phyloP scores from a whole-genome alignment of 2,329 filamentous ascomycete species.

The Penicillium palitans region DNA sequence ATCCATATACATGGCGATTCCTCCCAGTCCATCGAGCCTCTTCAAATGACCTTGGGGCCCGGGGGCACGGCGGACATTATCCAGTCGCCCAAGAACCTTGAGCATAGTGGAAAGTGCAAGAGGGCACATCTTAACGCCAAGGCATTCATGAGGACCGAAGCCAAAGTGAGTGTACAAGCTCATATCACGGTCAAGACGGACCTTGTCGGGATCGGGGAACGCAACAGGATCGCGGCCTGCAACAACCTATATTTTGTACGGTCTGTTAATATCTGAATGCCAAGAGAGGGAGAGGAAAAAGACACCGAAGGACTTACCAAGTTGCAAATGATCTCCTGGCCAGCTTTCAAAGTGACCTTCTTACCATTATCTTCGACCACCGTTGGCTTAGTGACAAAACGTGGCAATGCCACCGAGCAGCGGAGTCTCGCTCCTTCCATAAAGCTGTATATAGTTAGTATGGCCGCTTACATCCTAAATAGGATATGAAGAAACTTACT shows the following conservation, averaged over 20 bases:
- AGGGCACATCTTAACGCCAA: slow-evolving; percentile 50
- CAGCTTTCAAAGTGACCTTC: slow-evolving; percentile 36
- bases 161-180: slow-evolving; percentile 66
- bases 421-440: slow-evolving; percentile 44
- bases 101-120: slow-evolving; percentile 42
- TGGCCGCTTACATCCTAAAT: background rate
- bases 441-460: slow-evolving; percentile 32
- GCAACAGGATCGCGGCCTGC: slow-evolving; percentile 39
- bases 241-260: slow-evolving; percentile 26
- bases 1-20: slow-evolving; percentile 47
- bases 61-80: slow-evolving; percentile 44
- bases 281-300: background rate
- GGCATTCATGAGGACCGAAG: slow-evolving; percentile 61
- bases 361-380: slow-evolving; percentile 38
- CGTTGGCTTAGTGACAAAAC: slow-evolving; percentile 35
- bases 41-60: slow-evolving; percentile 45
- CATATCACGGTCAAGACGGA: slow-evolving; percentile 63
- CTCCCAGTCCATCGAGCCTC: slow-evolving; percentile 40
- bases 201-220: slow-evolving; percentile 44
- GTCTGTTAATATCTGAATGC: background rate
- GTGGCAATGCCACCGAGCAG: slow-evolving; percentile 41
- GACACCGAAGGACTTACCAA: slow-evolving; percentile 30
- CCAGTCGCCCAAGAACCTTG: slow-evolving; percentile 42
- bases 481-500: slow-evolving; percentile 36
- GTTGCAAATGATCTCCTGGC: slow-evolving; percentile 39